Evolutionary conservation across 148 eudicot species (phyloP).

Genomic region (Drosera capensis): DNA sequence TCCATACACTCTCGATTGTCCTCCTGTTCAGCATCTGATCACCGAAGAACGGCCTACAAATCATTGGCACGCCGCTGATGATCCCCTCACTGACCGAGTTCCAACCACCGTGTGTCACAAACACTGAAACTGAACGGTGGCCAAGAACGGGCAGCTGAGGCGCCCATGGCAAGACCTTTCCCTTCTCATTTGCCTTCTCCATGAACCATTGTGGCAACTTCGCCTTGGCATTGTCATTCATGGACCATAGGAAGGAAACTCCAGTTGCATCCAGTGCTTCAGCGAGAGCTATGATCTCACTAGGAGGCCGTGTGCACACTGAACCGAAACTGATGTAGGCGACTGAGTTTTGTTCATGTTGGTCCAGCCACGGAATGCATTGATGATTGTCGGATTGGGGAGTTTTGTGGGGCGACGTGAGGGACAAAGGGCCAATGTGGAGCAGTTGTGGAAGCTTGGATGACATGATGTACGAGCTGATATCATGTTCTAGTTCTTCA

Average conservation of each 20-base stretch:
- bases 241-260: conserved; percentile 55
- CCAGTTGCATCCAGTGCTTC: conserved; percentile 27
- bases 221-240: conserved; percentile 14
- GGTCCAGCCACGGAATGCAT: conserved; percentile 47
- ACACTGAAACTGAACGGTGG: conserved; percentile 35
- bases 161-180: conserved; percentile 57
- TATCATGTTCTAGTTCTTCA: conserved; percentile 26
- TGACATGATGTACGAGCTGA: conserved; percentile 19
- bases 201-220: conserved; percentile 29
- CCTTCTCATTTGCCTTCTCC: conserved; percentile 13
- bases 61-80: conserved; percentile 42
- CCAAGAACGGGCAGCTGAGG: conserved; percentile 45
- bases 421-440: conserved; percentile 39
- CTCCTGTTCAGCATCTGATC: conserved; percentile 39
- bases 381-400: conserved; percentile 11
- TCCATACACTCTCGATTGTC: conserved; percentile 32
- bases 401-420: conserved; percentile 14
- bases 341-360: conserved; percentile 15
- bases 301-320: conserved; percentile 16
- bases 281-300: conserved; percentile 33
- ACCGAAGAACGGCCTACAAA: conserved; percentile 52
- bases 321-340: conserved; percentile 61
- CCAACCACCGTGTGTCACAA: conserved; percentile 73
- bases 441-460: conserved; percentile 25
- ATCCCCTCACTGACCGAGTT: conserved; percentile 60